Evolutionary conservation across 805 yeast species (phyloP).

Genomic region (Suhomyces sp.): DNA sequence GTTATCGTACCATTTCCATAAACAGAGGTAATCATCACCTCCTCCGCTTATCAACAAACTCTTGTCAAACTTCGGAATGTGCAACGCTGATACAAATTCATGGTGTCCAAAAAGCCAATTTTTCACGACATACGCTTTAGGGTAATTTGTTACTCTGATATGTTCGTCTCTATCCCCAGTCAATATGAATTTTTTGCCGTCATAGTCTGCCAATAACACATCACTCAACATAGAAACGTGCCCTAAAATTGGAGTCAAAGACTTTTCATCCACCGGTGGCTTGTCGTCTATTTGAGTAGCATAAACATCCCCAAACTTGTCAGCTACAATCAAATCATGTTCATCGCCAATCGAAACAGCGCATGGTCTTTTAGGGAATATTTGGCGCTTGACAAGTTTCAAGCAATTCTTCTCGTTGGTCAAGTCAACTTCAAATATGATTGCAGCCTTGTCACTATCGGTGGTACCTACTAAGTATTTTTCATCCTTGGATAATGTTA

Average conservation of each 20-base stretch:
- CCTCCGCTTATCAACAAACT: conserved; percentile 76
- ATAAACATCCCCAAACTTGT: conserved; percentile 96
- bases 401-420: conserved; percentile 41
- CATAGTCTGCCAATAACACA: conserved; percentile 44
- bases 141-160: conserved; percentile 77
- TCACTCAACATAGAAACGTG: conserved; percentile 97
- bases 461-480: conserved; percentile 64
- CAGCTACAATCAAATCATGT: conserved; percentile 66
- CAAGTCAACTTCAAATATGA: conserved; percentile 52
- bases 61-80: conserved; percentile 52
- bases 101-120: conserved; percentile 84
- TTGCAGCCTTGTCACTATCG: conserved; percentile 79
- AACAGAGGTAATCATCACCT: conserved; percentile 72
- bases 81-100: conserved; percentile 73
- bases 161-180: conserved; percentile 97
- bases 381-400: conserved; percentile 61
- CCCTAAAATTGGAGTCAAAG: conserved; percentile 72
- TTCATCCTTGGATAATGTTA: conserved; percentile 52
- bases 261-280: conserved; percentile 41
- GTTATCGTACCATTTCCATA: conserved; percentile 75
- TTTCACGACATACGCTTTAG: conserved; percentile 74
- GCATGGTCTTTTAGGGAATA: conserved; percentile 90
- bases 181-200: conserved; percentile 54
- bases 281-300: conserved; percentile 45
- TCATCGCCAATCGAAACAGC: conserved; percentile 63